These are phyloP conservation scores for Epichloe brachyelytri DNA, from an alignment of 2,329 filamentous ascomycete species.

Conservation along the genomic window DNA sequence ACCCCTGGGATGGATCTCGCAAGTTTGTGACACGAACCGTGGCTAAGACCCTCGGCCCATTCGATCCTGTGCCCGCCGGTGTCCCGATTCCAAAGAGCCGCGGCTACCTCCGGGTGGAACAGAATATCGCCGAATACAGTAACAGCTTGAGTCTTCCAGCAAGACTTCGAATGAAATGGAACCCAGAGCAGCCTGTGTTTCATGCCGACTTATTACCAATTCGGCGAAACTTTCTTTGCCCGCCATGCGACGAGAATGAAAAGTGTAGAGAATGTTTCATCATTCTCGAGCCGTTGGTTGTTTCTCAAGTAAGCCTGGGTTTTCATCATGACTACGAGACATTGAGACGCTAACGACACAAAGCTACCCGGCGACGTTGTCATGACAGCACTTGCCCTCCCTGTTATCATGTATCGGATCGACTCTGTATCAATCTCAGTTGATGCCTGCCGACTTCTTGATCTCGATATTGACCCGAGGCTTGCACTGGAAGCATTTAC, in stretches of 20 bases:
- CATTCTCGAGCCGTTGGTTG: slow-evolving; percentile 60
- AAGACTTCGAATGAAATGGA: slow-evolving; percentile 39
- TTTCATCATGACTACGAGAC: too few species aligned
- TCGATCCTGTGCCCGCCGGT: slow-evolving; percentile 49
- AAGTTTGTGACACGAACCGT: slow-evolving; percentile 44
- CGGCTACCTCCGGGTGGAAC: slow-evolving; percentile 24
- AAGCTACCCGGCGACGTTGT: slow-evolving; percentile 60
- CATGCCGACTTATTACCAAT: slow-evolving; percentile 60
- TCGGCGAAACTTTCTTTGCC: slow-evolving; percentile 74
- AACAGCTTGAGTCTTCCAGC: slow-evolving; percentile 57
- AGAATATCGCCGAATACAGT: slow-evolving; percentile 72
- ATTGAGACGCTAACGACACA: background rate
- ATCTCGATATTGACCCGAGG: slow-evolving; percentile 49
- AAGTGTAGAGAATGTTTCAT: slow-evolving; percentile 44
- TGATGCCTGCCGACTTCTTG: slow-evolving; percentile 57
- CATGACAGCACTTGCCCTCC: slow-evolving; percentile 61
- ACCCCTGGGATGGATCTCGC: slow-evolving; percentile 49
- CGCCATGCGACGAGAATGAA: slow-evolving; percentile 37
- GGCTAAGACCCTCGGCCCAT: slow-evolving; percentile 45
- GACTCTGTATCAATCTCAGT: slow-evolving; percentile 70
- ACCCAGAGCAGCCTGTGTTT: slow-evolving; percentile 67
- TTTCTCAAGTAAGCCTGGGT: slow-evolving; percentile 54
- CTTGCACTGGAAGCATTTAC: slow-evolving; percentile 82
- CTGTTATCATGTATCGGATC: slow-evolving; percentile 71
- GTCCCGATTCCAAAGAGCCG: slow-evolving; percentile 35